phyloP scores from a whole-genome alignment of 371 early-diverging fungal species.

The Rhizopus arrhizus region DNA sequence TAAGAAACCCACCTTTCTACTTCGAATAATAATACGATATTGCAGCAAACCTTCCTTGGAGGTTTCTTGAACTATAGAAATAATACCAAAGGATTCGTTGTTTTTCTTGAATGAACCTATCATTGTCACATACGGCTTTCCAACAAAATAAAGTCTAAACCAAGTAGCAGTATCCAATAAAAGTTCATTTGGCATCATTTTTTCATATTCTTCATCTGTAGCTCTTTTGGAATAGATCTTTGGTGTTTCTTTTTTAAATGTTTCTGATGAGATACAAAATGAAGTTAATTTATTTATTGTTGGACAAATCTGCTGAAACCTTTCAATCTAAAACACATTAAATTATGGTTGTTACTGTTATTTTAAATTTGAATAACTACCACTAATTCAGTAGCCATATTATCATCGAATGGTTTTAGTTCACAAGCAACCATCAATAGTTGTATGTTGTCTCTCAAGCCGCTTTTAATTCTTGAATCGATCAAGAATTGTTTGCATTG shows the following conservation, averaged over 20 bases:
- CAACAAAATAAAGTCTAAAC: constrained; percentile 53
- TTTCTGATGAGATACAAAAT: constrained; percentile 2
- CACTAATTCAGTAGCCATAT: too few species aligned
- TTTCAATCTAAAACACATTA: constrained; percentile 1
- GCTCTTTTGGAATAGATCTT: constrained; percentile 9
- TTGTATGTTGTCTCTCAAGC: neutral
- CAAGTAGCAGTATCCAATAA: constrained; percentile 39
- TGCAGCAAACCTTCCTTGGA: neutral
- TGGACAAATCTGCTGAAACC: constrained; percentile 11
- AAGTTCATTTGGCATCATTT: constrained; percentile 8
- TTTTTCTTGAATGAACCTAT: constrained; percentile 18
- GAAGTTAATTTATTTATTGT: constrained; percentile 2
- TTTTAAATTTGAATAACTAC: too few species aligned
- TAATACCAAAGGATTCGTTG: constrained; percentile 15
- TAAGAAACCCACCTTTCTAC: constrained; percentile 29
- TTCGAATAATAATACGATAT: constrained; percentile 45
- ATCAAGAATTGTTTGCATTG: too few species aligned
- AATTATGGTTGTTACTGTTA: too few species aligned
- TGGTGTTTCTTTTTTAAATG: constrained; percentile 21
- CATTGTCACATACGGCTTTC: constrained; percentile 45
- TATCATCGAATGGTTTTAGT: too few species aligned
- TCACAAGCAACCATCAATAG: neutral
- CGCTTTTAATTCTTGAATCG: too few species aligned
- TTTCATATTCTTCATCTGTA: constrained; percentile 5
- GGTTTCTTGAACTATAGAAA: constrained; percentile 35